Conservation (phyloP, 1,139 yeast genomes). For the Yamadazyma pseudoaaseri region DNA sequence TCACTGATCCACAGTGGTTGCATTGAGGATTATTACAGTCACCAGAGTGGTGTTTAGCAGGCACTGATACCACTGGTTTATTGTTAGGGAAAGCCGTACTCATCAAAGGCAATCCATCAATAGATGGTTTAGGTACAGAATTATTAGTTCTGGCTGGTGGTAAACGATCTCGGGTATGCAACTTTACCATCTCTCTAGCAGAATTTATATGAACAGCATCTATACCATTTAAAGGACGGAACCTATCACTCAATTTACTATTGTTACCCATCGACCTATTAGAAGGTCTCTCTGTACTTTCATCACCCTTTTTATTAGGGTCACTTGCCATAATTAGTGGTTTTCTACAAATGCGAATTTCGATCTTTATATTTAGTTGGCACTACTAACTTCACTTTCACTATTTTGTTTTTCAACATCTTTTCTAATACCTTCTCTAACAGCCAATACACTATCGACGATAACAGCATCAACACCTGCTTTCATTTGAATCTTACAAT, state of each 20-base stretch:
- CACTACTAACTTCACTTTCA: constrained; percentile 10
- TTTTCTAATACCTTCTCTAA: constrained; percentile 72
- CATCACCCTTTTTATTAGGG: no score
- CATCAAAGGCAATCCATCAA: not conserved
- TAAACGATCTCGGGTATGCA: constrained; percentile 37
- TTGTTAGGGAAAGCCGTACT: not conserved
- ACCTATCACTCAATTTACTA: no score
- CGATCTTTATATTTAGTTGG: not conserved
- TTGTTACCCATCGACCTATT: no score
- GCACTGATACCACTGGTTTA: constrained; percentile 22
- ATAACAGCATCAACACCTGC: constrained; percentile 98
- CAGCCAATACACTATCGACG: constrained; percentile 92
- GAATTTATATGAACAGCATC: constrained; percentile 56
- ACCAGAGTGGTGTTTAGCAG: constrained; percentile 33
- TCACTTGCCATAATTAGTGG: no score
- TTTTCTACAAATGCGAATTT: not conserved
- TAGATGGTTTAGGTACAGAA: not conserved
- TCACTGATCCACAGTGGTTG: constrained; percentile 64
- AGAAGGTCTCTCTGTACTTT: no score
- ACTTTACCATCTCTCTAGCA: constrained; percentile 62
- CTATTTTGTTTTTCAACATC: constrained; percentile 18
- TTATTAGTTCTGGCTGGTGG: constrained; percentile 15
- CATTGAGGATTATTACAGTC: constrained; percentile 55
- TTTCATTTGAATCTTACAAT: constrained; percentile 81
- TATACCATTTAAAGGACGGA: constrained; percentile 33